Conservation (phyloP, 768 basidiomycete species). For the Saitozyma sp. region DNA sequence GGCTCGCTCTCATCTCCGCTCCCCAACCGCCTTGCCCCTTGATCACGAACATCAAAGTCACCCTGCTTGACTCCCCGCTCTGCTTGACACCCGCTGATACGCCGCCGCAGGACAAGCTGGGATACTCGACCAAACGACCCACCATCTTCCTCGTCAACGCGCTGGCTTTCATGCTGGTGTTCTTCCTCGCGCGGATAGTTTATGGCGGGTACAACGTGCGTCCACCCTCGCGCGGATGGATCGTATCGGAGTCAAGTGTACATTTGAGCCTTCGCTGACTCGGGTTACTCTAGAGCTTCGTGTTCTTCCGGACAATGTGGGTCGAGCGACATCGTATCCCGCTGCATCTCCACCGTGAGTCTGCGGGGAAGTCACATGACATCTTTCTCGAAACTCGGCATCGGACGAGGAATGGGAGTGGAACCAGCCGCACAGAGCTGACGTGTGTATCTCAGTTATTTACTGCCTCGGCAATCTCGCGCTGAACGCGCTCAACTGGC, state of each 20-base stretch:
- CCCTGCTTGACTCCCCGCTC: too few relatives aligned
- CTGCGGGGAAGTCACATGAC: background rate
- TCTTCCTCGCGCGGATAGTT: constrained; percentile 69
- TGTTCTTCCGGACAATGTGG: constrained; percentile 66
- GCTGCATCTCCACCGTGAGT: constrained; percentile 27
- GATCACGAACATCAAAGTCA: too few relatives aligned
- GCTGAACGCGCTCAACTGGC: constrained; percentile 70
- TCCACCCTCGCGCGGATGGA: constrained; percentile 17
- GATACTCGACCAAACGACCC: constrained; percentile 69
- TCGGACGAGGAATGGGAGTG: background rate
- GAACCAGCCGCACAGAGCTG: background rate
- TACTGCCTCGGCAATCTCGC: constrained; percentile 65
- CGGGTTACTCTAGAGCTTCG: constrained; percentile 59
- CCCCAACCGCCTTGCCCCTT: too few relatives aligned
- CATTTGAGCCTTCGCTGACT: background rate
- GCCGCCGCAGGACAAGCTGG: constrained; percentile 36
- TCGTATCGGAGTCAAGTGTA: background rate
- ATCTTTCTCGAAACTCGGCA: too few relatives aligned
- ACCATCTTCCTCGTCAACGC: constrained; percentile 72
- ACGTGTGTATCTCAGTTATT: constrained; percentile 51
- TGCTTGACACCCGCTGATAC: too few relatives aligned
- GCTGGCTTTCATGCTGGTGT: constrained; percentile 63
- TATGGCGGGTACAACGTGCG: constrained; percentile 61
- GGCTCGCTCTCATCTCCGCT: too few relatives aligned
- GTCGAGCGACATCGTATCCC: constrained; percentile 62